A percentile compares a stretch with the other conserved stretches of the same genome.
phyloP scores from a whole-genome alignment of 169 alveolate species.

The Ichthyophthirius multifiliis region DNA sequence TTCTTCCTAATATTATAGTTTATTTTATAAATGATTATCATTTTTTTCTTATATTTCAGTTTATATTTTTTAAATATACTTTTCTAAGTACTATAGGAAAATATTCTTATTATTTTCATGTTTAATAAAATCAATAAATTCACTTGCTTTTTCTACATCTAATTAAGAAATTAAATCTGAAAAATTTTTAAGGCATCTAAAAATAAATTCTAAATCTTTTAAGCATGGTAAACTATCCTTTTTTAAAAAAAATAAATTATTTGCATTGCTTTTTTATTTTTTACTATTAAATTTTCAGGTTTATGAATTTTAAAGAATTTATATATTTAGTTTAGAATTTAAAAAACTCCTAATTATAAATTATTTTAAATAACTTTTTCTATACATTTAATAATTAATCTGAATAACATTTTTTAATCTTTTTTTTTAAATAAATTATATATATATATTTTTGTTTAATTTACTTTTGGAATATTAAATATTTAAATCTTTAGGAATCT shows the following conservation, averaged over 20 bases:
- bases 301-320: slow-evolving; percentile 42
- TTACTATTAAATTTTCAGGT: slow-evolving; percentile 44
- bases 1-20: too few species aligned
- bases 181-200: background rate
- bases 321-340: slow-evolving; percentile 21
- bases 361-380: slow-evolving; percentile 14
- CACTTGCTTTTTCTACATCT: background rate
- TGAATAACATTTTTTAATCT: slow-evolving; percentile 43
- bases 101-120: background rate
- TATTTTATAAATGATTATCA: too few species aligned
- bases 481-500: slow-evolving; percentile 24
- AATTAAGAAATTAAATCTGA: background rate
- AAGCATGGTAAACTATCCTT: background rate
- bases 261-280: background rate
- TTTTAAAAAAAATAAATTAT: background rate
- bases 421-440: background rate
- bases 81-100: background rate
- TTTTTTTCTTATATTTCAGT: too few species aligned
- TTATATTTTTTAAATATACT: background rate
- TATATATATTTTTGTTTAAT: background rate
- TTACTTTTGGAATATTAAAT: slow-evolving; percentile 29
- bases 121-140: background rate
- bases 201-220: slow-evolving; percentile 13
- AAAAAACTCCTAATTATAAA: slow-evolving; percentile 12
- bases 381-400: slow-evolving; percentile 34